Evolutionary conservation across 345 rosid genomes (phyloP), one percentile per base, ranked within the genome.

Genomic region (Citrus hindsii): DNA sequence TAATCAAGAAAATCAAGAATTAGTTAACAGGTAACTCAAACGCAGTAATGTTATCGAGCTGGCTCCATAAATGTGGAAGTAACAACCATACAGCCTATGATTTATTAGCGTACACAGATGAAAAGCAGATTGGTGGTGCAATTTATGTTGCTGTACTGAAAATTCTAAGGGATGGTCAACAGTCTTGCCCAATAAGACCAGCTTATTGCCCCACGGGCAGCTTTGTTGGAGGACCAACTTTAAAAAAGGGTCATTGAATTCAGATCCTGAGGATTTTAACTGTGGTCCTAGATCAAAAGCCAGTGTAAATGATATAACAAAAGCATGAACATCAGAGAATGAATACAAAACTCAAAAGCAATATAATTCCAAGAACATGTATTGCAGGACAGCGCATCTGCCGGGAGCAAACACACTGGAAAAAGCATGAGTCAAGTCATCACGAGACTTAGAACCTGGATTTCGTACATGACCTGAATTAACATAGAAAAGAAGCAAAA

Each of bases 31-130:
- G 61, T 22, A 75, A 19, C 3, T 67, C 9, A 16, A 33, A 48
- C 13, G n/a, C 62, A 48, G 33, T 51, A 51, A 75, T 32, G 18
- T 14, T 66, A 27, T 46, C 1, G 3, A 75, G 58, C 59, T 28
- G 60, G 33, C 59, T 63, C 68, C 59, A 48, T 69, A 16, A 53
- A 73, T 73, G 56, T 75, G 71, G 51, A 79, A 73, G 74, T 25
- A 46, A 67, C 60, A 55, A 19, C 40, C 28, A 21, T 30, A 3
- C 51, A 28, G 61, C 14, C 33, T 21, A 30, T 30, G 1, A 32
- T 46, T 32, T 64, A 53, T n/a, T 21, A 27, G 40, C 42, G 59
- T 27, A 40, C 42, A 62, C 59, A 19, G 55, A 74, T 38, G 77
- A 42, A 74, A 61, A 40, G 77, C 40, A 60, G 32, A 27, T 18